Evolutionary conservation across 177 flowering plant genomes (phyloP).

Genomic region (Vitis hybrid): DNA sequence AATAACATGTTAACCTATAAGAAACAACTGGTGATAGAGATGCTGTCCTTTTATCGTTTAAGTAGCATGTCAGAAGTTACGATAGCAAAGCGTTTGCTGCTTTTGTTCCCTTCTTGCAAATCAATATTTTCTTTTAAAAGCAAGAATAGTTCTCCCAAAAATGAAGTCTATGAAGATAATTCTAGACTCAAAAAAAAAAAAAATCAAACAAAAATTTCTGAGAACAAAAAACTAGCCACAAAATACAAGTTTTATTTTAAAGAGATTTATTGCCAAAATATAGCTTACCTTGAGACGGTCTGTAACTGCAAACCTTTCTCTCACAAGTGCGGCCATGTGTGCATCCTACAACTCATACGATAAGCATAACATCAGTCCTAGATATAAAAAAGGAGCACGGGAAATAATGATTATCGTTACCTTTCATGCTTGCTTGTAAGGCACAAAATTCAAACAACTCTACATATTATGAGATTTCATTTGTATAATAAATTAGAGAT

Average conservation of each 20-base stretch:
- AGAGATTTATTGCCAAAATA: not conserved
- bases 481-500: not conserved
- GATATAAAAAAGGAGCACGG: not conserved
- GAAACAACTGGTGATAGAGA: no score
- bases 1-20: no score
- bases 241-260: not conserved
- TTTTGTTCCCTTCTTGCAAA: no score
- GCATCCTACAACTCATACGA: conserved; percentile 58
- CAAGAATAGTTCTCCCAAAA: no score
- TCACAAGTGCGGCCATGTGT: conserved; percentile 77
- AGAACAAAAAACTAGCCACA: not conserved
- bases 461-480: not conserved
- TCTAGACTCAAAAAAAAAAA: no score
- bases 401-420: not conserved
- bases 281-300: conserved; percentile 52
- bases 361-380: not conserved
- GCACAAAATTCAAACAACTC: not conserved
- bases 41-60: no score
- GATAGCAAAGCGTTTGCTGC: no score
- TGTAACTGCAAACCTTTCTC: conserved; percentile 59
- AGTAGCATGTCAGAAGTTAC: no score
- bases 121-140: no score
- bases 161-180: no score
- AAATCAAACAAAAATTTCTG: no score
- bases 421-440: not conserved